These are phyloP conservation scores for Colletotrichum chrysophilum DNA, from an alignment of 2,329 filamentous ascomycete species.

Conservation along the genomic window DNA sequence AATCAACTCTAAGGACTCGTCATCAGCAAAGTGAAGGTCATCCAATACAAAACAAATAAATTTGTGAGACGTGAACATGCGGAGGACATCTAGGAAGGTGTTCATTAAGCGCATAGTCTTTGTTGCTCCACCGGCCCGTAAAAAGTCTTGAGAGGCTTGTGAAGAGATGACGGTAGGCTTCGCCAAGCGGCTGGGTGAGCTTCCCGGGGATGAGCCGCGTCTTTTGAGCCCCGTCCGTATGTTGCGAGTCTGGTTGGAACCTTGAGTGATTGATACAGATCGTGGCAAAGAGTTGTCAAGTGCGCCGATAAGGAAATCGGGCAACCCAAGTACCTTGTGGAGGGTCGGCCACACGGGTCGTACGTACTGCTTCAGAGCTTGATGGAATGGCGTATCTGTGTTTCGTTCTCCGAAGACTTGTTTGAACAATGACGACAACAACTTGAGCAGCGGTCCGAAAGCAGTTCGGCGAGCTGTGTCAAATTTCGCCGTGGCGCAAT, in stretches of 20 bases:
- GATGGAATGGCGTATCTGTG: slow-evolving; percentile 68
- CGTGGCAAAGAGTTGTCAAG: slow-evolving; percentile 42
- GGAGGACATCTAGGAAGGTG: slow-evolving; percentile 84
- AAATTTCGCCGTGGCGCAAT: slow-evolving; percentile 71
- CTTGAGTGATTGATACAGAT: slow-evolving; percentile 42
- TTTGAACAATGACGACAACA: slow-evolving; percentile 70
- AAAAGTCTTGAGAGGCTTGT: slow-evolving; percentile 64
- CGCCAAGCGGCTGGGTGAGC: slow-evolving; percentile 39
- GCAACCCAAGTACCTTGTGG: slow-evolving; percentile 65
- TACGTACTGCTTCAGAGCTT: slow-evolving; percentile 65
- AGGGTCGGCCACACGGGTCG: slow-evolving; percentile 69
- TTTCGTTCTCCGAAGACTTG: slow-evolving; percentile 72
- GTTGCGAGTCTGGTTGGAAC: slow-evolving; percentile 32
- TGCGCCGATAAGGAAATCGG: slow-evolving; percentile 71
- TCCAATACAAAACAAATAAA: slow-evolving; percentile 90
- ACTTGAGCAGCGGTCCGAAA: slow-evolving; percentile 67
- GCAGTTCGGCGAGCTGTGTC: slow-evolving; percentile 65
- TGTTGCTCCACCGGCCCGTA: slow-evolving; percentile 62
- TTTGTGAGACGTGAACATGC: slow-evolving; percentile 81
- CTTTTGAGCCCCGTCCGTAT: slow-evolving; percentile 40
- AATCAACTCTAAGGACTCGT: slow-evolving; percentile 84
- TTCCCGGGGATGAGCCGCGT: slow-evolving; percentile 55
- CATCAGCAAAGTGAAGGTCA: slow-evolving; percentile 89
- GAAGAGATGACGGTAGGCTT: slow-evolving; percentile 43
- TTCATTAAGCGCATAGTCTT: slow-evolving; percentile 81